Base-by-base conservation (phyloP, 495 filamentous ascomycete genomes). In the Penicillium ochrochloron region DNA sequence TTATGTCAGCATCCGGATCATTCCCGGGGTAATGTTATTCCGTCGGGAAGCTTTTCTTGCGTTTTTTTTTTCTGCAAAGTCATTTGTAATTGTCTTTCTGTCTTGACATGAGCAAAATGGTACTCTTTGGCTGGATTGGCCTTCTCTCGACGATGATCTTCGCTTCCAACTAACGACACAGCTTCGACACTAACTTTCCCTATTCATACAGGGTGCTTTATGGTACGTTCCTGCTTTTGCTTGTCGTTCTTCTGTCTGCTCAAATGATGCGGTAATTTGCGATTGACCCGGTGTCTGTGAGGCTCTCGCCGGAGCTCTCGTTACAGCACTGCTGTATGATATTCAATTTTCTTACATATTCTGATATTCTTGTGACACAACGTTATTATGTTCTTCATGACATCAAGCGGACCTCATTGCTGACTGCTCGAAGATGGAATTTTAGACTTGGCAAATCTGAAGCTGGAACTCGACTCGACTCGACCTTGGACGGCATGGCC, bases 311-410 rank as follows among this genome's bases (percentile, higher is more conserved):
- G 85, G 91, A 84, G 89, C 83, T 56, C 82, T 90, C 86, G 80
- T 88, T 89, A 90, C 88, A 88, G 85, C 73, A 66, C 78, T 82
- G 82, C 68, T 73, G 85, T 68, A 82, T 95, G 93, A 97, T 89
- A 95, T 86, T 90, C 82, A 84, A 86, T 92, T 92, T 92, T 93
- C 92, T 96, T 95, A 96, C 92, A 95, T 94, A 94, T 95, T 90
- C 92, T 96, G 92, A 96, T 73, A 66, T 55, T 62, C 33, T 65
- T 69, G 63, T 58, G 48, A 60, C 46, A 34, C 70, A 21, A 19
- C 25, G 19, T 33, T 51, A 9, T 52, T 60, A 8, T 57, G 74
- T 60, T 55, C 61, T 31, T 70, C 46, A 63, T 69, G 65, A 31
- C 60, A 34, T 53, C 37, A 58, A 23, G 59, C 61, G 39, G 34